Conservation (phyloP, 495 filamentous ascomycete species). For the Podospora fimiseda region DNA sequence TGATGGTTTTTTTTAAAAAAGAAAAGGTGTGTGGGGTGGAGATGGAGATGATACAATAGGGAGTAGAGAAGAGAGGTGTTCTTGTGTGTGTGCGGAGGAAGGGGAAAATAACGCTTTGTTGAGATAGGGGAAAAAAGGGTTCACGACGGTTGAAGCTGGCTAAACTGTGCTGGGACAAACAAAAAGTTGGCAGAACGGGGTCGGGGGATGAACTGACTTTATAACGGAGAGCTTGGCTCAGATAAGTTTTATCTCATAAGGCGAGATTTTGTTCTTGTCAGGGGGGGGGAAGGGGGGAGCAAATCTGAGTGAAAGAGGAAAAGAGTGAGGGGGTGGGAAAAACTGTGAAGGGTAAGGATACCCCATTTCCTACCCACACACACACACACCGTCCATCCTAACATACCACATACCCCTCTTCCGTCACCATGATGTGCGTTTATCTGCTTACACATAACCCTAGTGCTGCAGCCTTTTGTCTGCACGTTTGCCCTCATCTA, state of each 20-base stretch:
- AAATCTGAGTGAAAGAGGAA: not conserved
- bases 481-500: conserved; percentile 19
- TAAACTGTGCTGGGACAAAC: too few relatives aligned
- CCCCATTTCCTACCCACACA: not conserved
- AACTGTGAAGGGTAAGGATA: not conserved
- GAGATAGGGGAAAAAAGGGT: not conserved
- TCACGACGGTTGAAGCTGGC: not conserved
- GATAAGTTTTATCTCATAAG: conserved; percentile 18
- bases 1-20: too few relatives aligned
- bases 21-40: too few relatives aligned
- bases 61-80: not conserved
- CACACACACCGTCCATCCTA: too few relatives aligned
- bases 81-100: not conserved
- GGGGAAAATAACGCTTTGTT: not conserved
- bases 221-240: conserved; percentile 19
- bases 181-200: conserved; percentile 8
- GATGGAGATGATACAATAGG: not conserved
- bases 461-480: conserved; percentile 12
- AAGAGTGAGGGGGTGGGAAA: not conserved
- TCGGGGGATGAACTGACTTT: conserved; percentile 17
- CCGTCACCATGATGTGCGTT: conserved; percentile 7
- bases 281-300: not conserved
- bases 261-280: conserved; percentile 10
- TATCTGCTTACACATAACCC: not conserved
- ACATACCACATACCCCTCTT: too few relatives aligned